phyloP scores from a whole-genome alignment of 352 stramenopile genomes.

The Aphanomyces astaci region DNA sequence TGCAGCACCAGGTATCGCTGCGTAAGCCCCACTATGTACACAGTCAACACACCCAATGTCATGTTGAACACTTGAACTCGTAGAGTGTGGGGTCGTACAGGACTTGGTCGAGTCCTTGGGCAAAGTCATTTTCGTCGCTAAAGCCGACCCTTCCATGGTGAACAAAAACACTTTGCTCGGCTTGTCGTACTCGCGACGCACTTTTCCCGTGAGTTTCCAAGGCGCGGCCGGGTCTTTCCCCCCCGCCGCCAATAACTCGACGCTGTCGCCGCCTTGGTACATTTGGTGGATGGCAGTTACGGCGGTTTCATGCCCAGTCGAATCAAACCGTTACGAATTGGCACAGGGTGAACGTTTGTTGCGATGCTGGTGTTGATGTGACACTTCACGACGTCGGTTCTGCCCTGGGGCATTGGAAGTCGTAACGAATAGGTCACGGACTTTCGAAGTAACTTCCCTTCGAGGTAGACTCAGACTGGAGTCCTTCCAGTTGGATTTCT shows the following conservation, averaged over 20 bases:
- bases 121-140: conserved; percentile 75
- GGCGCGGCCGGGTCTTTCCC: conserved; percentile 54
- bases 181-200: conserved; percentile 76
- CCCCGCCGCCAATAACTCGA: conserved; percentile 74
- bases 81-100: conserved; percentile 13
- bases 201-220: conserved; percentile 73
- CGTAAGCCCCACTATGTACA: conserved; percentile 37
- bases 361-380: not conserved
- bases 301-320: not conserved
- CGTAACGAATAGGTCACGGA: too few relatives aligned
- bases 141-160: conserved; percentile 50
- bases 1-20: conserved; percentile 74
- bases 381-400: too few relatives aligned
- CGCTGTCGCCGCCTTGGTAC: conserved; percentile 72
- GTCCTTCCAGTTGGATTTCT: too few relatives aligned
- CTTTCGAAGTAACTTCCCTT: too few relatives aligned
- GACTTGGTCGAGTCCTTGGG: conserved; percentile 39
- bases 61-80: conserved; percentile 27
- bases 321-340: not conserved
- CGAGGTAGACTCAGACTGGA: too few relatives aligned
- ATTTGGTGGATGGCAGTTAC: conserved; percentile 21
- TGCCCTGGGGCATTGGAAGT: too few relatives aligned
- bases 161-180: conserved; percentile 68
- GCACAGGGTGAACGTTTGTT: not conserved
- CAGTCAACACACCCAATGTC: too few relatives aligned